Percentiles rank a stretch among this genome's conserved stretches.
Evolutionary conservation across 805 yeast species (phyloP).

Genomic region (Metschnikowia kofuensis): DNA sequence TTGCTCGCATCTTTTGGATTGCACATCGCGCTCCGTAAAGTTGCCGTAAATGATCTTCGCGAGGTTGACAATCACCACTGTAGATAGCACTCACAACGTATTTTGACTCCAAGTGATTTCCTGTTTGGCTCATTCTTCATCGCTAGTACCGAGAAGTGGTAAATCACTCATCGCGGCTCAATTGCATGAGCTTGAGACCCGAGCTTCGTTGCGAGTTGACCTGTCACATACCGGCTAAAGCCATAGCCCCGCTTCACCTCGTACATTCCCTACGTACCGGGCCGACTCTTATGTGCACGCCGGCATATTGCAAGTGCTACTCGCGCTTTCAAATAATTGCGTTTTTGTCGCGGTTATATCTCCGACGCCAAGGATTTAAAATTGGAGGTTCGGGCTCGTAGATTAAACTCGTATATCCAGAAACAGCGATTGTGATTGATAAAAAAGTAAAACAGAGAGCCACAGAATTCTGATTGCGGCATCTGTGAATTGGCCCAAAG

Average conservation of each 20-base stretch:
- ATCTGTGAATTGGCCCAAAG: no score
- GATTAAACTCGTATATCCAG: not conserved
- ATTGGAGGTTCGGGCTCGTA: not conserved
- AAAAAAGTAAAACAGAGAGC: no score
- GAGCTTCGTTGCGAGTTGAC: no score
- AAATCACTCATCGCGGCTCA: no score
- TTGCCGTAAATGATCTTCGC: conserved; percentile 10
- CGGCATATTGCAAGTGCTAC: conserved; percentile 6
- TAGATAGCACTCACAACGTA: no score
- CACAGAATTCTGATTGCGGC: no score
- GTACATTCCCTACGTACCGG: conserved; percentile 4
- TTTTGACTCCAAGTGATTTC: no score
- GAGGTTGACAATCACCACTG: not conserved
- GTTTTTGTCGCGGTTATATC: not conserved
- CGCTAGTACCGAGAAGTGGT: no score
- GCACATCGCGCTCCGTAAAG: conserved; percentile 9
- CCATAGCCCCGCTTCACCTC: conserved; percentile 7
- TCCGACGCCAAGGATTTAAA: not conserved
- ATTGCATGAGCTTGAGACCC: no score
- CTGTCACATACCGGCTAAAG: not conserved
- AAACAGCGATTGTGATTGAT: no score
- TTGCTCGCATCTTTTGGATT: conserved; percentile 3
- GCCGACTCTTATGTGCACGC: not conserved
- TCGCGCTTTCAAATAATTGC: conserved; percentile 1
- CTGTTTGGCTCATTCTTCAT: not conserved